Percentiles rank a stretch among this genome's conserved stretches.
These are phyloP conservation scores for Begonia peltatifolia DNA, from an alignment of 306 rosid genomes.

Conservation along the genomic window DNA sequence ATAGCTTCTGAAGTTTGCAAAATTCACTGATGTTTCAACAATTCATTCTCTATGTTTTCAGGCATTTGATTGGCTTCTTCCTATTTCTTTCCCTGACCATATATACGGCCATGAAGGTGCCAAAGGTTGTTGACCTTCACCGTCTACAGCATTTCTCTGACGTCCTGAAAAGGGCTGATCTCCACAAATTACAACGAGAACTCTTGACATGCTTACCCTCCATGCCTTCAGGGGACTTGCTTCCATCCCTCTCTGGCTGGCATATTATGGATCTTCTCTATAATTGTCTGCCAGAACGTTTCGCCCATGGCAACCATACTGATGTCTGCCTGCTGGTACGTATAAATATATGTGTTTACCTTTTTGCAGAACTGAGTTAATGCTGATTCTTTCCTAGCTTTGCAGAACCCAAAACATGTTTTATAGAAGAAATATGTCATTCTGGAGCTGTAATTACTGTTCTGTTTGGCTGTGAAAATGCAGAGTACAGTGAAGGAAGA, in stretches of 20 bases:
- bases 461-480: constrained; percentile 5
- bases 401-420: too few species aligned
- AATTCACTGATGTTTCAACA: too few species aligned
- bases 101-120: constrained; percentile 78
- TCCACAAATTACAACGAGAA: constrained; percentile 61
- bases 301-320: constrained; percentile 60
- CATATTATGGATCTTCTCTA: constrained; percentile 63
- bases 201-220: constrained; percentile 76
- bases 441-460: background rate
- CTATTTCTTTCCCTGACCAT: constrained; percentile 79
- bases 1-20: background rate
- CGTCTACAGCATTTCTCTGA: constrained; percentile 58
- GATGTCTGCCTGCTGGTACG: constrained; percentile 75
- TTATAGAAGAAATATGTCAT: too few species aligned
- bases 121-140: constrained; percentile 63
- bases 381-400: too few species aligned
- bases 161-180: constrained; percentile 50
- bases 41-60: constrained; percentile 14
- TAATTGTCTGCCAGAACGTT: constrained; percentile 76
- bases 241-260: constrained; percentile 58
- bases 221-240: constrained; percentile 35
- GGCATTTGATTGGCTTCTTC: constrained; percentile 97
- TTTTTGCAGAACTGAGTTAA: too few species aligned
- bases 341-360: too few species aligned
- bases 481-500: constrained; percentile 75